Evolutionary conservation across 192 early-diverging fungal genomes (phyloP), one percentile per base, ranked within the genome.

Genomic region (Borealophlyctis nickersoniae): DNA sequence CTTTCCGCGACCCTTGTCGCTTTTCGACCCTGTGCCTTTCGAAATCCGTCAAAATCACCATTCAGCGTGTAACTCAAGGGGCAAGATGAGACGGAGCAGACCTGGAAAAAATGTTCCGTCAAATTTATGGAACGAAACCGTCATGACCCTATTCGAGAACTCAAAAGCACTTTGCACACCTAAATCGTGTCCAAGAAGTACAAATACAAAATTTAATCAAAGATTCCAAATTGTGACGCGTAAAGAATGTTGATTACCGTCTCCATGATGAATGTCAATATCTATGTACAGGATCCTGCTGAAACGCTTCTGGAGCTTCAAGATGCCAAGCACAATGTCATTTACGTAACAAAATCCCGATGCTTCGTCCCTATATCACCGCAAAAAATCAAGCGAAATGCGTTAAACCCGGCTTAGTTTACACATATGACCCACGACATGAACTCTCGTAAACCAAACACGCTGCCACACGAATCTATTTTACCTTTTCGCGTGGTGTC

Each of bases 271-370:
- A 16, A 95, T 85, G 56, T 95, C 93, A 22, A 82, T 59, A 54
- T 82, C 80, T 11, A 82, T 62, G 62, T 81, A 81, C 54, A 82
- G 51, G 3, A 82, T 76, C 24, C 74, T 54, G 23, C 45, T 13
- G 27, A 73, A 78, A 13, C 49, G 32, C 16, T 48, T 23, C 32
- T 70, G 74, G 24, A 94, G 68, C 61, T 91, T 84, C 65, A 93
- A 62, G 22, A 92, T 87, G 7, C 86, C 88, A 45, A 96, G 63
- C 0, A 96, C 93, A 74, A 96, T 94, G 60, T 97, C 93, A 73
- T 95, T 96, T 36, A 95, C 91, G 67, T 90, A 97, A 74, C 95
- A 97, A 67, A 96, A 97, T 0, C 93, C 95, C 22, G 86, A 87
- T n/a, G 93, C 92, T 88, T 87, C 48, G 79, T 87, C 62, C 88